phyloP scores from a whole-genome alignment of 495 filamentous ascomycete genomes.

The Tuber aestivum region DNA sequence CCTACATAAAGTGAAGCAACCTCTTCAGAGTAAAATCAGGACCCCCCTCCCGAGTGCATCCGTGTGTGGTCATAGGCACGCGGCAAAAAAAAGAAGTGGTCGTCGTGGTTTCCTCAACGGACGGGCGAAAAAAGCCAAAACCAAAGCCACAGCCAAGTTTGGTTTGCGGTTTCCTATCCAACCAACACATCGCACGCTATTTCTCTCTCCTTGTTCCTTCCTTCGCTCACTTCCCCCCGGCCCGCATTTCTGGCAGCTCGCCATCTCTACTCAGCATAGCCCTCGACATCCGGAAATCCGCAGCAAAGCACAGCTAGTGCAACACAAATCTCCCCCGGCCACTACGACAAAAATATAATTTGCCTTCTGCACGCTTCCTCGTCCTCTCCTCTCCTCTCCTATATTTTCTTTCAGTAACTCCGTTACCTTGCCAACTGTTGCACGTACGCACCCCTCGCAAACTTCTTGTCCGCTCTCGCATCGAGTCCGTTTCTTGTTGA shows the following conservation, averaged over 20 bases:
- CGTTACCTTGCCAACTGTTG: slow-evolving; percentile 10
- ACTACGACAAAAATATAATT: slow-evolving; percentile 3
- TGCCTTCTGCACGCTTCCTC: slow-evolving; percentile 1
- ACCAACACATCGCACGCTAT: background rate
- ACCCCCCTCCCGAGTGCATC: background rate
- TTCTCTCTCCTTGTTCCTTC: background rate
- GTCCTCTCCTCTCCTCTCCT: slow-evolving; percentile 9
- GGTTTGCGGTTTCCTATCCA: background rate
- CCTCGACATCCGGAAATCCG: background rate
- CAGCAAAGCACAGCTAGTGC: background rate
- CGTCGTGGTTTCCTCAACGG: background rate
- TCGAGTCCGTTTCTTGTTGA: slow-evolving; percentile 8
- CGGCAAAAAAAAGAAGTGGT: background rate
- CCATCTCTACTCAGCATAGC: background rate
- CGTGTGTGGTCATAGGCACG: background rate
- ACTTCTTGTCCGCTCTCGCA: slow-evolving; percentile 10
- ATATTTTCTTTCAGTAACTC: slow-evolving; percentile 17
- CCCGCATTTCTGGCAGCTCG: background rate
- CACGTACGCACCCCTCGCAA: slow-evolving; percentile 5
- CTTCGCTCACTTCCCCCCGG: background rate
- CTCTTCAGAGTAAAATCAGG: slow-evolving; percentile 3
- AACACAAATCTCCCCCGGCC: background rate
- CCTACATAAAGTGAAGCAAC: background rate
- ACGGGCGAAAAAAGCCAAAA: background rate
- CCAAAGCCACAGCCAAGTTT: background rate